A percentile compares a stretch with the other conserved stretches of the same genome.
phyloP scores from a whole-genome alignment of 129 eudicot species.

The Escallonia herrerae region DNA sequence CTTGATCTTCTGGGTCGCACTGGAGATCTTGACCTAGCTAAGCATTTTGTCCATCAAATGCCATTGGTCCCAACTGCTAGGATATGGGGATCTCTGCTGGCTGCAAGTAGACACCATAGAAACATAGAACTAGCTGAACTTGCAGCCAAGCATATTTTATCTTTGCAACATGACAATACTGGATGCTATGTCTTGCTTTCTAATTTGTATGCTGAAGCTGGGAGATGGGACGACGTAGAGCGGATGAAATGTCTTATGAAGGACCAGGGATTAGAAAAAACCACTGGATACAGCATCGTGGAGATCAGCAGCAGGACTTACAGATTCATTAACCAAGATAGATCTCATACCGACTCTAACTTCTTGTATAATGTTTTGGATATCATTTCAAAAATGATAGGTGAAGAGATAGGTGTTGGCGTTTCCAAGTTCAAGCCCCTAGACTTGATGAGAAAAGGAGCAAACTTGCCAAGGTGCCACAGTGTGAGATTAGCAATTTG shows the following conservation, averaged over 20 bases:
- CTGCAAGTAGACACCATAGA: constrained; percentile 47
- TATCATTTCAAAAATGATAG: constrained; percentile 34
- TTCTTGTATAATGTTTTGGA: constrained; percentile 46
- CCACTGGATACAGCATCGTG: constrained; percentile 31
- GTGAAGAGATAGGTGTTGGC: constrained; percentile 16
- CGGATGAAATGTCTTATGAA: constrained; percentile 44
- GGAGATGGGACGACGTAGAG: constrained; percentile 69
- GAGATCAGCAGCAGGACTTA: constrained; percentile 41
- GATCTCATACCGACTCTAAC: constrained; percentile 26
- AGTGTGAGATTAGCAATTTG: constrained; percentile 67
- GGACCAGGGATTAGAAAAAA: constrained; percentile 34
- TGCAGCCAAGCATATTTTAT: constrained; percentile 33
- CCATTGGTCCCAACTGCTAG: constrained; percentile 58
- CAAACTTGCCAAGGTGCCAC: constrained; percentile 43
- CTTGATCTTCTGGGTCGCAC: constrained; percentile 65
- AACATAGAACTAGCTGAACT: constrained; percentile 62
- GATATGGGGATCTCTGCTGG: constrained; percentile 80
- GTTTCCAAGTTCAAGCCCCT: constrained; percentile 39
- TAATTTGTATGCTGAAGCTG: constrained; percentile 63
- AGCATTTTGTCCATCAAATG: constrained; percentile 45
- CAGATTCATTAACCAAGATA: constrained; percentile 46
- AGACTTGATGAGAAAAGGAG: constrained; percentile 29
- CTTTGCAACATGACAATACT: constrained; percentile 39
- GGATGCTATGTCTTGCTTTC: constrained; percentile 61
- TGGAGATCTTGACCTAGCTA: constrained; percentile 49